A percentile compares a stretch with the other conserved stretches of the same genome.
Conservation (phyloP, 176 grass and related monocot genomes). For the Saccharum spontaneum region DNA sequence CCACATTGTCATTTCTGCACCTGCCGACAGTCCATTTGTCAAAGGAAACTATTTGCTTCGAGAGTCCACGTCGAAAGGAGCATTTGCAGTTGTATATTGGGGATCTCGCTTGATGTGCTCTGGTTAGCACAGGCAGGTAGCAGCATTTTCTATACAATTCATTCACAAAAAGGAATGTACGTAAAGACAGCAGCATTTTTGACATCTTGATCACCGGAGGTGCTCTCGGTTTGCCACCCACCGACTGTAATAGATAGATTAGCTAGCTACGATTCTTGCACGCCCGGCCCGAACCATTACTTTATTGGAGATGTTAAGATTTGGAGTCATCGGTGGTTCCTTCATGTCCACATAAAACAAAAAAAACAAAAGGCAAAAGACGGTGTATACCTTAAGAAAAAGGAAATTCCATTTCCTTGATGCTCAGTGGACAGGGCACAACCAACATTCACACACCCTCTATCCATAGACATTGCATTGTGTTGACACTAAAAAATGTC, state of each 20-base stretch:
- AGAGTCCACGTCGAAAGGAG: conserved; percentile 1
- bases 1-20: conserved; percentile 34
- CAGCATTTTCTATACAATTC: conserved; percentile 25
- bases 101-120: not conserved
- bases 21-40: conserved; percentile 38
- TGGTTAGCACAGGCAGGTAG: conserved; percentile 19
- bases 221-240: conserved; percentile 48
- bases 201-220: conserved; percentile 26
- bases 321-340: conserved; percentile 27
- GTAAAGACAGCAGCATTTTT: conserved; percentile 26
- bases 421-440: conserved; percentile 37
- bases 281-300: not conserved
- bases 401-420: not conserved
- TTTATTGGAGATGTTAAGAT: conserved; percentile 52
- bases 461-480: not conserved
- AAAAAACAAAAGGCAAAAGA: conserved; percentile 20
- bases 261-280: conserved; percentile 10
- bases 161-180: conserved; percentile 28
- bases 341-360: conserved; percentile 44
- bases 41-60: conserved; percentile 16
- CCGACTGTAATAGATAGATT: not conserved
- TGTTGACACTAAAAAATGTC: too few relatives aligned
- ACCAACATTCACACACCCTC: not conserved
- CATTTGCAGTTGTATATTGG: conserved; percentile 8
- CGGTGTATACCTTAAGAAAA: not conserved